phyloP scores from a whole-genome alignment of 805 yeast genomes.

The Sugiyamaella chiloensis region DNA sequence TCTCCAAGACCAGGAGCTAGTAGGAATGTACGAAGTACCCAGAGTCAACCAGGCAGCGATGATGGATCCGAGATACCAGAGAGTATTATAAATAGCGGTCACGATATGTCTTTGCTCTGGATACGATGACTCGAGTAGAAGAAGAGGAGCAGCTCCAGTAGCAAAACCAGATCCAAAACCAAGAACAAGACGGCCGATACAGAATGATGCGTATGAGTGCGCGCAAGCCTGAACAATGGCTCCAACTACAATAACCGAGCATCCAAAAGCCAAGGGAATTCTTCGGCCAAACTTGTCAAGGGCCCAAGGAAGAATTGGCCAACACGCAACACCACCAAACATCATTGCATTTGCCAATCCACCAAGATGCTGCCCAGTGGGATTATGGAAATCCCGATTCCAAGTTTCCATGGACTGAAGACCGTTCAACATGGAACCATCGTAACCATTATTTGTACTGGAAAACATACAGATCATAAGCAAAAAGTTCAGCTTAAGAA shows the following conservation, averaged over 20 bases:
- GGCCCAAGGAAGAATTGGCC: conserved; percentile 52
- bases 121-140: conserved; percentile 70
- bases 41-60: conserved; percentile 77
- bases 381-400: conserved; percentile 11
- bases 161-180: conserved; percentile 73
- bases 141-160: conserved; percentile 73
- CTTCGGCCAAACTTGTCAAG: conserved; percentile 67
- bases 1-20: conserved; percentile 55
- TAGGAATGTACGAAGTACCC: conserved; percentile 50
- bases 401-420: conserved; percentile 24
- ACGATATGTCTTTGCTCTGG: conserved; percentile 59
- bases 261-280: conserved; percentile 53
- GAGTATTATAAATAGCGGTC: conserved; percentile 64
- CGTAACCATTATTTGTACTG: conserved; percentile 16
- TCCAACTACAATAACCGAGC: conserved; percentile 54
- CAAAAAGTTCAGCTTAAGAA: conserved; percentile 9
- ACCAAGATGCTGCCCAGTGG: conserved; percentile 14
- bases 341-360: conserved; percentile 14
- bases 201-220: conserved; percentile 56
- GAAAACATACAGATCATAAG: conserved; percentile 12
- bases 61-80: conserved; percentile 66
- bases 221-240: conserved; percentile 45
- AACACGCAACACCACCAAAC: conserved; percentile 69
- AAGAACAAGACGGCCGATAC: conserved; percentile 64
- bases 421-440: conserved; percentile 16